Base-by-base conservation (phyloP, 2,329 filamentous ascomycete species). In the Neurospora sp. region DNA sequence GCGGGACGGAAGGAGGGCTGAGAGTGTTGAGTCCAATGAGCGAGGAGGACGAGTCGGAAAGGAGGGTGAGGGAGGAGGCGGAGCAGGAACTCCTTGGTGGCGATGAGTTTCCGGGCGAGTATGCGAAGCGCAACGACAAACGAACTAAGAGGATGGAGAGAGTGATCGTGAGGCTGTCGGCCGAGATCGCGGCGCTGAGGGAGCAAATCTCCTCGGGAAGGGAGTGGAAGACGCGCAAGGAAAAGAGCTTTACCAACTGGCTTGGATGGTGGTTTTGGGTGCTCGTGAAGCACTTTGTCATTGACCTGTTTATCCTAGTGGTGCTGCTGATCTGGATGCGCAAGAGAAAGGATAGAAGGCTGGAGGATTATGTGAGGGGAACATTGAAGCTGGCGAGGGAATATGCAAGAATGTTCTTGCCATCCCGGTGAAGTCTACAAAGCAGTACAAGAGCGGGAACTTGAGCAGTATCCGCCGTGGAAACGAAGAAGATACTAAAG, bases 171-270 rank as follows among this genome's bases (percentile, higher is more conserved):
- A 92, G 93, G 75, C 89, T 98, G 81, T 97, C 94, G 5, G 91
- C 93, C 17, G 96, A 99, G 80, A 88, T 99, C 39, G 94, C 96
- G 1, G 96, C 96, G 0, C 81, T 98, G 72, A 87, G 96, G 41
- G 96, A 99, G 80, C 94, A 98, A 78, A 91, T 98, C 74, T 91
- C 93, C 69, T 87, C 88, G 0, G 89, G 92, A 0, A 85, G 91
- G 12, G 87, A 95, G 74, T 91, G 91, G 81, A 87, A 87, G 72
- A 86, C 87, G 19, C 87, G 87, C 74, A 89, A 86, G 74, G 86
- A 87, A 72, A 87, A 87, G 72, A 89, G 87, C 69, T 79, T 91
- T 33, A 85, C 88, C 67, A 85, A 89, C 1, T 96, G 92, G 92
- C 67, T 90, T 1, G 83, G 87, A 65, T 92, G 92, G 86, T 74